Base-by-base conservation (phyloP, 495 filamentous ascomycete genomes). In the Hypoxylon intermedium region DNA sequence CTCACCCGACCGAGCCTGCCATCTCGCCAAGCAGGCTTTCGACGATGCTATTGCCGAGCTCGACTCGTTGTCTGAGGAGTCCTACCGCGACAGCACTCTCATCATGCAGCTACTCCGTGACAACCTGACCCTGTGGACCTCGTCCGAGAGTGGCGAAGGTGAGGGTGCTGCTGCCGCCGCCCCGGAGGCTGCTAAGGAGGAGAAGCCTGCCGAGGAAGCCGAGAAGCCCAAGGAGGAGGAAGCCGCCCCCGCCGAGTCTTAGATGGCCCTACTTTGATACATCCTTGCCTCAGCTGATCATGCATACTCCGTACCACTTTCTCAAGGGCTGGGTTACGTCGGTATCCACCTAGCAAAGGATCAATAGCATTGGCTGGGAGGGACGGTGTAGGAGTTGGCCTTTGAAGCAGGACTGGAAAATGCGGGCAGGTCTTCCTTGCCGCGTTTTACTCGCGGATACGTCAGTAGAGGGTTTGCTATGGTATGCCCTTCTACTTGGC, bases 91-190 rank as follows among this genome's bases (percentile, higher is more conserved):
- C 80, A 97, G 93, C 87, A 99, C 94, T 42, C 88, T 99, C 67
- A 99, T 99, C 83, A 99, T 99, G 94, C 94, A 99, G 86, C 84
- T 99, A 42, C 90, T 99, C 75, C 92, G 93, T 74, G 94, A 99
- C 78, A 99, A 99, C 83, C 84, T 99, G 60, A 99, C 94, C 64
- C 89, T 99, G 73, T 99, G 94, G 94, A 99, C 94, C 68, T 98
- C 94, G 51, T 96, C 93, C 42, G 94, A 98, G 70, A 90, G 86
- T 68, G 86, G 83, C 60, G 94, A 98, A 74, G 80, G 84, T 54
- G 94, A 98, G 70, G 79, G 78, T 65, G 78, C 83, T 47, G 81
- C 87, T 54, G 24, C 24, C 7, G 87, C 89, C 7, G 87, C 89
- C 63, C 82, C 85, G 67, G 75, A 85, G 58, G 80, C 85, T 56